These are phyloP conservation scores for Penicillium arizonense DNA, from an alignment of 495 filamentous ascomycete genomes.

Conservation along the genomic window DNA sequence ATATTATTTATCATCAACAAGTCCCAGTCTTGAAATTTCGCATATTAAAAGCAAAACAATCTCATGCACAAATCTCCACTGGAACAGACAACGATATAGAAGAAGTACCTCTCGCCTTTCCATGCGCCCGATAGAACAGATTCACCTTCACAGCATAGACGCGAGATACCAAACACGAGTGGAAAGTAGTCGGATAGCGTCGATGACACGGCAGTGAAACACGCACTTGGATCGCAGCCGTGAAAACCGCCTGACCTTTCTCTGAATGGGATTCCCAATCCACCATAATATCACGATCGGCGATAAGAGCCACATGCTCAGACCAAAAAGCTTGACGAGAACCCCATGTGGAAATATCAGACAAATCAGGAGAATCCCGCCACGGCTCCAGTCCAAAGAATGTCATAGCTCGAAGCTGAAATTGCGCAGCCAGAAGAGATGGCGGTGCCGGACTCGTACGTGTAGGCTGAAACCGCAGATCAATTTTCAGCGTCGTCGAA, in stretches of 20 bases:
- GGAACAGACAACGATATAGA: background rate
- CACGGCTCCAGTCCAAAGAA: slow-evolving; percentile 11
- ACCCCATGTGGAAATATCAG: background rate
- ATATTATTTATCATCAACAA: background rate
- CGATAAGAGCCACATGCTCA: background rate
- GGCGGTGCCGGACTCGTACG: background rate
- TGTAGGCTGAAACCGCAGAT: slow-evolving; percentile 1
- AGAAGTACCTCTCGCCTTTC: background rate
- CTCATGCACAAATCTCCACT: slow-evolving; percentile 4
- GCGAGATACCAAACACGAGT: slow-evolving; percentile 14
- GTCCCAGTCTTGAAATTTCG: too few relatives aligned
- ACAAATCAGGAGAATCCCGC: slow-evolving; percentile 1
- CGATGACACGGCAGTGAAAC: background rate
- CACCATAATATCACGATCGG: background rate
- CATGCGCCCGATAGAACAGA: background rate
- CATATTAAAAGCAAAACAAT: too few relatives aligned
- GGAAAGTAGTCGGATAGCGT: slow-evolving; percentile 7
- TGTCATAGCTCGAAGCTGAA: slow-evolving; percentile 8
- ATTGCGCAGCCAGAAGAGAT: background rate
- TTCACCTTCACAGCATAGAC: slow-evolving; percentile 3
- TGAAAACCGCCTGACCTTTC: background rate
- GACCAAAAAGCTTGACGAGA: slow-evolving; percentile 5
- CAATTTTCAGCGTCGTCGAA: background rate
- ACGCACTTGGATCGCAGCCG: background rate
- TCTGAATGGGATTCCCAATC: background rate